Evolutionary conservation across 108 stramenopile genomes (phyloP).

Genomic region (Mediolabrus comicus): DNA sequence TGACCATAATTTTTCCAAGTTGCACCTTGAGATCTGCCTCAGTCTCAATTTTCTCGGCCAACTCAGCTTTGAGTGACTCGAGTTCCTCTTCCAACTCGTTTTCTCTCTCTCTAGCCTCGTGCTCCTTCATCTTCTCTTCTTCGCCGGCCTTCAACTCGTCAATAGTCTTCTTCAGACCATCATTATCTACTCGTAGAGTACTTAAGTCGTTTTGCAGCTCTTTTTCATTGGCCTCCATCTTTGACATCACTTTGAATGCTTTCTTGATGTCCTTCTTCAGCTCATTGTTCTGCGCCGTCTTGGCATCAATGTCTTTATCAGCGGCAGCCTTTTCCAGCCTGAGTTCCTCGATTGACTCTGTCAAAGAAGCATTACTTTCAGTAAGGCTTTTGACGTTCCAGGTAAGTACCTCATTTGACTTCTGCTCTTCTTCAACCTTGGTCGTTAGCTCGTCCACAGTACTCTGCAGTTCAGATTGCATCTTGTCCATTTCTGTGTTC

Average conservation of each 20-base stretch:
- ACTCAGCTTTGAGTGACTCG: slow-evolving; percentile 39
- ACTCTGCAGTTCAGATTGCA: not conserved
- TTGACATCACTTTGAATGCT: not conserved
- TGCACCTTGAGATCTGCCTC: slow-evolving; percentile 45
- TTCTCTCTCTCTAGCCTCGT: slow-evolving; percentile 13
- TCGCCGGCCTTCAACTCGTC: not conserved
- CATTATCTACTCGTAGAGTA: not conserved
- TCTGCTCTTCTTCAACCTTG: not conserved
- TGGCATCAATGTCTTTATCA: not conserved
- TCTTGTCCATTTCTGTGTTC: not conserved
- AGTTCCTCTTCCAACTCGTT: slow-evolving; percentile 39
- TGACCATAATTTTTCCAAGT: not conserved
- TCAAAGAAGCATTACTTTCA: not conserved
- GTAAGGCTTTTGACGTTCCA: not conserved
- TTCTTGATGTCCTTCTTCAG: not conserved
- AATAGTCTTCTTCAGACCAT: not conserved
- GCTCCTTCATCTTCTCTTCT: slow-evolving; percentile 19
- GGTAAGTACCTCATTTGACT: not conserved
- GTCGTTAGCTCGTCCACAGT: not conserved
- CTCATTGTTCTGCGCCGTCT: not conserved
- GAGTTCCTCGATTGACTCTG: not conserved
- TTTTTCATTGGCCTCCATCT: not conserved
- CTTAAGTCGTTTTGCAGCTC: not conserved
- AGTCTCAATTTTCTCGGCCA: slow-evolving; percentile 45
- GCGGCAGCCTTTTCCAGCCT: not conserved